A percentile compares a stretch with the other conserved stretches of the same genome.
phyloP scores from a whole-genome alignment of 495 filamentous ascomycete species.

The Talaromyces borbonicus region DNA sequence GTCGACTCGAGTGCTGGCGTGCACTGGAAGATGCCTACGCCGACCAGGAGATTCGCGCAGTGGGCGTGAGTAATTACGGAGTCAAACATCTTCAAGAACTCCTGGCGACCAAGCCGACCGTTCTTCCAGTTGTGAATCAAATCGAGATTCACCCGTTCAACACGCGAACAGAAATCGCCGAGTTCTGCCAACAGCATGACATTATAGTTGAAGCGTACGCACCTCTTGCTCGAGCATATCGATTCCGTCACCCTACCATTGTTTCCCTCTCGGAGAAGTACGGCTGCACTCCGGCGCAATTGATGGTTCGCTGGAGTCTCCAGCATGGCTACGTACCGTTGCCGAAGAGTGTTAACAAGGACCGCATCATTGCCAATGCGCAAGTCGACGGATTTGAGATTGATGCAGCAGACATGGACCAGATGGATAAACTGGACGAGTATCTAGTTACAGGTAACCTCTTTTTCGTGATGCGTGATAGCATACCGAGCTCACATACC shows the following conservation, averaged over 20 bases:
- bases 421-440: constrained; percentile 18
- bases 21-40: constrained; percentile 57
- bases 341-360: constrained; percentile 60
- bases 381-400: constrained; percentile 58
- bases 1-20: constrained; percentile 50
- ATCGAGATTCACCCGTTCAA: constrained; percentile 66
- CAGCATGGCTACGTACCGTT: constrained; percentile 52
- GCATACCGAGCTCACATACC: neutral
- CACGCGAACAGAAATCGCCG: constrained; percentile 45
- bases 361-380: constrained; percentile 50
- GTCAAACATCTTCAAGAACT: constrained; percentile 59
- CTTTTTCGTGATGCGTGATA: neutral
- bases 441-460: constrained; percentile 40
- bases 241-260: constrained; percentile 45
- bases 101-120: constrained; percentile 38
- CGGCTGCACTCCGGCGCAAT: constrained; percentile 46
- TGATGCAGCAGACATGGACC: constrained; percentile 21
- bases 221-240: constrained; percentile 47
- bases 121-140: constrained; percentile 54
- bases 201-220: constrained; percentile 58
- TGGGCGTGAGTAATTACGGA: constrained; percentile 60
- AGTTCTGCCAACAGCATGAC: constrained; percentile 41
- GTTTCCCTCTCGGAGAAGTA: constrained; percentile 46
- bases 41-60: constrained; percentile 47
- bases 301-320: constrained; percentile 57